Evolutionary conservation across 1,284 basidiomycete genomes (phyloP), one percentile per base, ranked within the genome.

Genomic region (Meripilus lineatus): DNA sequence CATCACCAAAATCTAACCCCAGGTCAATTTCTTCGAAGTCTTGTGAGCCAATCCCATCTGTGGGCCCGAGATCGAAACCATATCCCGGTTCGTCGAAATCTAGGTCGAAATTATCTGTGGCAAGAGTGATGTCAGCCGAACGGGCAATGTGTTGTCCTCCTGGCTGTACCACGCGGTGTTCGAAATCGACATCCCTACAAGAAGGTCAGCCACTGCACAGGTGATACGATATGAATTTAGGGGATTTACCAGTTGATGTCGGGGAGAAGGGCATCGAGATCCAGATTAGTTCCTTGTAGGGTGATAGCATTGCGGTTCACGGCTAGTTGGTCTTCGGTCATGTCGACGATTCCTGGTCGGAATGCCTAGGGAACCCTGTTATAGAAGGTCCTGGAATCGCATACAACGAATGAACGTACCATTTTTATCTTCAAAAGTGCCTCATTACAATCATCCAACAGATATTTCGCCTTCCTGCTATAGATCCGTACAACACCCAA

Each of bases 401-500:
- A 21, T 10, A 32, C 17, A 42, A n/a, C 32, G 28, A 28, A n/a
- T 30, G 11, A 25, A 47, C 67, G 26, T 46, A 90, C 93, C 83
- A 96, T 89, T 63, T 95, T 95, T 48, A 99, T 95, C 64, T 94
- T 93, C 42, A 94, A 69, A 46, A 98, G 70, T 0, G 94, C 93
- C 63, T 99, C 96, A 57, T 95, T 95, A 63, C 94, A 98, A 64
- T 99, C 95, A 59, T 99, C 95, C 53, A 97, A 71, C 2, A 99
- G 77, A 67, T 99, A 99, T 61, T 97, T 96, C 18, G 93, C 92
- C 66, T 99, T 97, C 39, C 95, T 79, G 57, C 93, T 94, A 68
- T 99, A 98, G 60, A 99, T 98, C 48, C 96, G 81, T 40, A 94
- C 93, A 44, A 99, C 93, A 58, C 95, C 95, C 32, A 99, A 80